Evolutionary conservation across 1,284 basidiomycete genomes (phyloP).

Genomic region (Wallemia mellicola): DNA sequence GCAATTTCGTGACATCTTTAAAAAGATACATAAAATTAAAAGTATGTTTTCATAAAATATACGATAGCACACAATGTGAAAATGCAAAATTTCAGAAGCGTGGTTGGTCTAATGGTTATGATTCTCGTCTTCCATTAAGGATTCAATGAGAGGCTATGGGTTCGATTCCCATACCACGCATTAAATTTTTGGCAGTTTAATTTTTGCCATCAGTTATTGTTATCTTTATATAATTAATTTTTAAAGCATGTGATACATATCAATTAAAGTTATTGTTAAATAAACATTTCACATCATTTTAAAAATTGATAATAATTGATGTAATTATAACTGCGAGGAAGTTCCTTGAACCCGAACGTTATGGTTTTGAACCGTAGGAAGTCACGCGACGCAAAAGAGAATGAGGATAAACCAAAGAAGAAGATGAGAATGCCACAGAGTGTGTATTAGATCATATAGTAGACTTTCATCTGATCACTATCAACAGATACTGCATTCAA

Average conservation of each 20-base stretch:
- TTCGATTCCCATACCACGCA: not conserved
- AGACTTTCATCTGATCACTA: not conserved
- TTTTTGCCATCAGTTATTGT: not conserved
- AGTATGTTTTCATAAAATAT: not conserved
- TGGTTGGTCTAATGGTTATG: constrained; percentile 1
- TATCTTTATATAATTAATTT: not conserved
- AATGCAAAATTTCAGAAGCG: no score
- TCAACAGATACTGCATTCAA: constrained; percentile 76
- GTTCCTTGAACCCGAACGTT: not conserved
- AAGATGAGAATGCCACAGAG: not conserved
- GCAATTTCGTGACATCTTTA: no score
- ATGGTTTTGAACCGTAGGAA: not conserved
- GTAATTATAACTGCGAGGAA: not conserved
- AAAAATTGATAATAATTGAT: not conserved
- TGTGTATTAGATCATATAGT: not conserved
- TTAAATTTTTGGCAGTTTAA: not conserved
- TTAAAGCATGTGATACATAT: not conserved
- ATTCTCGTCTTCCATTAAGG: not conserved
- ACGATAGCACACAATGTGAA: not conserved
- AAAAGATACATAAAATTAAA: no score
- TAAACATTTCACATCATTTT: not conserved
- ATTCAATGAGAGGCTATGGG: not conserved
- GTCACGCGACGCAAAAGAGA: not conserved
- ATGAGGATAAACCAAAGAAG: not conserved
- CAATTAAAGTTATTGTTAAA: no score